Conservation (phyloP, 1,284 basidiomycete genomes). For the Melampsora americana region DNA sequence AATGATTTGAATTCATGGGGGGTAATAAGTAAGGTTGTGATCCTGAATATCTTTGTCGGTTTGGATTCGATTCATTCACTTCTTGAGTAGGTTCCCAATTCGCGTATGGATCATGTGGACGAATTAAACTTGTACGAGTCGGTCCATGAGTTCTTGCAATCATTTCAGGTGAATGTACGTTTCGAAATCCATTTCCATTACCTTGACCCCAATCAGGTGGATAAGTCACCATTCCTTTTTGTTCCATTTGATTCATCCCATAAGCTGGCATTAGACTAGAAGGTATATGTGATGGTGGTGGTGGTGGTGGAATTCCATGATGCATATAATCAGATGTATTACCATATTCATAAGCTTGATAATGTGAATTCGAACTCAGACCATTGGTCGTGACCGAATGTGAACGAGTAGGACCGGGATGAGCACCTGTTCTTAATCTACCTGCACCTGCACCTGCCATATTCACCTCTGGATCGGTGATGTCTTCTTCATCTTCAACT, state of each 20-base stretch:
- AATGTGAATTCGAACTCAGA: not conserved
- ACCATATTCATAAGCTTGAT: not conserved
- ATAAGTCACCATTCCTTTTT: not conserved
- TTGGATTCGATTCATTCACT: not conserved
- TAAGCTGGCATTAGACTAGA: not conserved
- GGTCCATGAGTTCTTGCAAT: not conserved
- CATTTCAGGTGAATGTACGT: not conserved
- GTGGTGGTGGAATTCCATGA: not conserved
- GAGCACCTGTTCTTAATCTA: not conserved
- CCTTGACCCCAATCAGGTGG: not conserved
- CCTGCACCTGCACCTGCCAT: conserved; percentile 28
- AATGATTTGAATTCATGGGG: too few relatives aligned
- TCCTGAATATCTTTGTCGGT: not conserved
- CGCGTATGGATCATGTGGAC: not conserved
- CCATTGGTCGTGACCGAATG: not conserved
- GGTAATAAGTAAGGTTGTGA: too few relatives aligned
- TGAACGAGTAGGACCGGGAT: not conserved
- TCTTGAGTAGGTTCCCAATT: not conserved
- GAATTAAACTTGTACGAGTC: not conserved
- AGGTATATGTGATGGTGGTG: not conserved
- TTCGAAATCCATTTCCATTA: not conserved
- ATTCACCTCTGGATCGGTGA: conserved; percentile 7
- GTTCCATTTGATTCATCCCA: not conserved
- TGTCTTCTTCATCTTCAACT: conserved; percentile 49
- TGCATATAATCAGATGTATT: not conserved